Base-by-base conservation (phyloP, 106 monocot species). In the Narthecium ossifragum region DNA sequence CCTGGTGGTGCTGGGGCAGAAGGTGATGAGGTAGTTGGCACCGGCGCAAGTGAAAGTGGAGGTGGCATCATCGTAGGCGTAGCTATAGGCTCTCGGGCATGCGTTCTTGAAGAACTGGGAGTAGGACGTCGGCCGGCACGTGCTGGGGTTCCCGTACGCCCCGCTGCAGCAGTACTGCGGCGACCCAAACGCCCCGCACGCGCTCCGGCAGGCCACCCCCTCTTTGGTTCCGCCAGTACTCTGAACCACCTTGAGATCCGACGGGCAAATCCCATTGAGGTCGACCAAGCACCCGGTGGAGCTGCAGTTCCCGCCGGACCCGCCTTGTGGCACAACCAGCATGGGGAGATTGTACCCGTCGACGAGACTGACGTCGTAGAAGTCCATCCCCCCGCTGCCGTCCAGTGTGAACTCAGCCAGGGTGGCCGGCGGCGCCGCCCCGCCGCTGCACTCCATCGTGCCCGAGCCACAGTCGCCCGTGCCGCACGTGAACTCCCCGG, bases 51-150 rank as follows among this genome's bases (percentile, higher is more conserved):
- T 96, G 62, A 96, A 96, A 5, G 94, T 96, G 5, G 80, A 80
- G 26, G 90, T 96, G 6, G 83, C 57, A 40, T 96, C 94, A 39
- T 96, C 94, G 57, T 81, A 96, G 26, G 94, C 94, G 52, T 96
- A 96, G 72, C 90, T 90, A 68, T 96, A 96, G 1, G 89, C 85
- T 20, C 81, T 47, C 0, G 90, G 90, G 64, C 90, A 90, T 1
- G 90, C 90, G 56, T 75, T 82, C 78, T 96, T 96, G 73, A 96
- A 96, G 73, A 96, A 70, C 73, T 71, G 59, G 1, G 94, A 96
- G 72, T 90, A 96, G 0, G 71, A 40, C 14, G 80, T 66, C 0
- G 94, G 94, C 54, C 67, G 71, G 71, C 94, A 96, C 0, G 94
- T 90, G 68, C 69, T 75, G 1, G 94, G 94, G 63, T 71, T 90